A percentile compares a stretch with the other conserved stretches of the same genome.
phyloP scores from a whole-genome alignment of 2,329 filamentous ascomycete genomes.

The Bipolaris cookei region DNA sequence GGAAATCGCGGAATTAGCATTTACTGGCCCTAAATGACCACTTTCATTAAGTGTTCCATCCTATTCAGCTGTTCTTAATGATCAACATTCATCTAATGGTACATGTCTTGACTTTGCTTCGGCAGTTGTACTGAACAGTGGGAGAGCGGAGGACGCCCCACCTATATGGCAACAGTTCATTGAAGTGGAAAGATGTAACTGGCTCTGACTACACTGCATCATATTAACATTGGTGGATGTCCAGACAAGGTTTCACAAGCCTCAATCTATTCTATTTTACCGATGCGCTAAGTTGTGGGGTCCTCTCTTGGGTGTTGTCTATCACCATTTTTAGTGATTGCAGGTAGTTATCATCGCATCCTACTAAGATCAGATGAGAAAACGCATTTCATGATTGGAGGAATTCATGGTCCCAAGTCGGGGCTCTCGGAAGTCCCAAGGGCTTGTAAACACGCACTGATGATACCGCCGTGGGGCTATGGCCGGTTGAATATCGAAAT shows the following conservation, averaged over 20 bases:
- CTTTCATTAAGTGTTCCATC: not conserved
- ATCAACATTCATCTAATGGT: conserved; percentile 7
- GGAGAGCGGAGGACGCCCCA: conserved; percentile 10
- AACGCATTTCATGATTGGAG: conserved; percentile 6
- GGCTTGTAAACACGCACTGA: not conserved
- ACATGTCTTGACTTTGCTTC: conserved; percentile 14
- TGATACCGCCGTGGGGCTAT: not conserved
- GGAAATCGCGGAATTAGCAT: not conserved
- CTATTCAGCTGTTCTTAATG: not conserved
- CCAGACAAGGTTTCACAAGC: conserved; percentile 19
- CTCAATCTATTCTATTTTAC: conserved; percentile 21
- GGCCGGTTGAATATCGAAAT: conserved; percentile 6
- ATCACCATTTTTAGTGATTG: no score
- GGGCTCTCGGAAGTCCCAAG: not conserved
- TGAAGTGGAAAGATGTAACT: not conserved
- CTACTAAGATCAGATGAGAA: not conserved
- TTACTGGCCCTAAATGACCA: no score
- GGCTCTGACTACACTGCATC: not conserved
- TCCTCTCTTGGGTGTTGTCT: not conserved
- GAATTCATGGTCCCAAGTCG: not conserved
- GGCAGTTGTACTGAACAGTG: conserved; percentile 12
- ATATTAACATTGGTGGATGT: conserved; percentile 11
- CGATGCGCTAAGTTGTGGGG: conserved; percentile 24
- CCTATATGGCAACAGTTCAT: not conserved
- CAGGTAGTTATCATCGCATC: no score